phyloP scores from a whole-genome alignment of 2,329 filamentous ascomycete genomes.

The Penicillium capsulatum region DNA sequence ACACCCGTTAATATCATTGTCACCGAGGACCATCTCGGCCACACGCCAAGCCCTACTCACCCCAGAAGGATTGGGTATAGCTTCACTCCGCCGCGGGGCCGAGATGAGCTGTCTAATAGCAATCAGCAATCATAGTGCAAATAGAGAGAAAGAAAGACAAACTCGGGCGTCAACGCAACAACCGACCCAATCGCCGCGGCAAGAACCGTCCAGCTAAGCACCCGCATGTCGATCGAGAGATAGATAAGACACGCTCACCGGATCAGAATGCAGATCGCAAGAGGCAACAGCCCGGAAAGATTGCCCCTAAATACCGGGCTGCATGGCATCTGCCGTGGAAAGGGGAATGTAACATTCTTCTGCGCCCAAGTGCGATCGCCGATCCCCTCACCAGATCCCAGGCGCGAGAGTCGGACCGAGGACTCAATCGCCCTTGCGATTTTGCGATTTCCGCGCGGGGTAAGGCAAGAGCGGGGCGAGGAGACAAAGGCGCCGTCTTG shows the following conservation, averaged over 20 bases:
- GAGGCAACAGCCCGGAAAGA: background rate
- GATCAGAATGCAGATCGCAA: conserved; percentile 4
- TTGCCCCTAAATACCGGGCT: background rate
- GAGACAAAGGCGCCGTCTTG: background rate
- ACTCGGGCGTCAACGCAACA: conserved; percentile 30
- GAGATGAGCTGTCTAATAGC: conserved; percentile 33
- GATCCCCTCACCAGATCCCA: too few species aligned
- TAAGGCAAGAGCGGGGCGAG: background rate
- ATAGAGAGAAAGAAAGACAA: conserved; percentile 4
- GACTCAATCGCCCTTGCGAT: too few species aligned
- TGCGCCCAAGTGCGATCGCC: background rate
- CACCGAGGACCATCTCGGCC: conserved; percentile 1
- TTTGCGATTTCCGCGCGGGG: too few species aligned
- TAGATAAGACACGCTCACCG: conserved; percentile 4
- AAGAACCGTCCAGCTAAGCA: conserved; percentile 23
- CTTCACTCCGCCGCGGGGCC: conserved; percentile 36
- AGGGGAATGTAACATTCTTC: conserved; percentile 9
- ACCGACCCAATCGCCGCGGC: conserved; percentile 22
- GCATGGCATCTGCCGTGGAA: conserved; percentile 2
- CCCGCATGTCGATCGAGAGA: conserved; percentile 21
- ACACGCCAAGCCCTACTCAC: conserved; percentile 24
- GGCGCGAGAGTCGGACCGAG: too few species aligned
- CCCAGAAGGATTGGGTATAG: conserved; percentile 39
- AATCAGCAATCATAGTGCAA: conserved; percentile 1
- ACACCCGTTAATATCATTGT: background rate